phyloP scores from a whole-genome alignment of 352 stramenopile species.

The Globisporangium okanoganense region DNA sequence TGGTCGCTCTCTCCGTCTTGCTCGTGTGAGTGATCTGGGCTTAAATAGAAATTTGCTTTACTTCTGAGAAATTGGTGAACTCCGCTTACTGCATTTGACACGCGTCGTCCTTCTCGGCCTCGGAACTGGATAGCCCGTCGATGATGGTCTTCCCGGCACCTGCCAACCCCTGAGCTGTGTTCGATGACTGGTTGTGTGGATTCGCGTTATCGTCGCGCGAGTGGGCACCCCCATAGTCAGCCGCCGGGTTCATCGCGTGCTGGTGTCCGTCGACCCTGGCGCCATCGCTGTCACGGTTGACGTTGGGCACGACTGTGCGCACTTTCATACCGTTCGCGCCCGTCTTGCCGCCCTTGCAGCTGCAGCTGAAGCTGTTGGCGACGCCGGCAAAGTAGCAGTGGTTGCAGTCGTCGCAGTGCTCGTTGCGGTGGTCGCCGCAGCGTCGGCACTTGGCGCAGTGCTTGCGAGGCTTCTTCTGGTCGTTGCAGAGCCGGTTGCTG shows the following conservation, averaged over 20 bases:
- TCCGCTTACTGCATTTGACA: constrained; percentile 59
- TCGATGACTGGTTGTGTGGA: constrained; percentile 19
- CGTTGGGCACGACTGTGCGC: constrained; percentile 44
- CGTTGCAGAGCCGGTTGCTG: constrained; percentile 66
- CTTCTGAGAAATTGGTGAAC: neutral
- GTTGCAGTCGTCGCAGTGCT: constrained; percentile 79
- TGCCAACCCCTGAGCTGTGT: neutral
- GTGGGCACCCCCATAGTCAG: neutral
- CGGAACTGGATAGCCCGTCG: constrained; percentile 26
- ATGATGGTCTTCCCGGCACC: constrained; percentile 8
- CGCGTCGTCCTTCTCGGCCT: constrained; percentile 53
- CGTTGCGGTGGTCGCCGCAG: constrained; percentile 75
- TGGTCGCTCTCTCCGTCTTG: constrained; percentile 1
- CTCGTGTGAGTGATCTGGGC: constrained; percentile 4
- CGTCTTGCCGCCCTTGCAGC: constrained; percentile 40
- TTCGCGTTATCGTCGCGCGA: constrained; percentile 29
- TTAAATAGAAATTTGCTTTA: constrained; percentile 3
- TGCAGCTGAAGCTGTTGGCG: constrained; percentile 81
- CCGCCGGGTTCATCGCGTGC: constrained; percentile 2
- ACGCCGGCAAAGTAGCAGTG: constrained; percentile 85
- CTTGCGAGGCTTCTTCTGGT: constrained; percentile 74
- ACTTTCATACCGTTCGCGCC: constrained; percentile 34
- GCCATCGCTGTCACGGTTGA: constrained; percentile 12
- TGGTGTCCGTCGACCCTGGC: constrained; percentile 2
- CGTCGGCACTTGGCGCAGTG: constrained; percentile 77